Conservation (phyloP, 345 rosid genomes). For the Ceriops tagal region DNA sequence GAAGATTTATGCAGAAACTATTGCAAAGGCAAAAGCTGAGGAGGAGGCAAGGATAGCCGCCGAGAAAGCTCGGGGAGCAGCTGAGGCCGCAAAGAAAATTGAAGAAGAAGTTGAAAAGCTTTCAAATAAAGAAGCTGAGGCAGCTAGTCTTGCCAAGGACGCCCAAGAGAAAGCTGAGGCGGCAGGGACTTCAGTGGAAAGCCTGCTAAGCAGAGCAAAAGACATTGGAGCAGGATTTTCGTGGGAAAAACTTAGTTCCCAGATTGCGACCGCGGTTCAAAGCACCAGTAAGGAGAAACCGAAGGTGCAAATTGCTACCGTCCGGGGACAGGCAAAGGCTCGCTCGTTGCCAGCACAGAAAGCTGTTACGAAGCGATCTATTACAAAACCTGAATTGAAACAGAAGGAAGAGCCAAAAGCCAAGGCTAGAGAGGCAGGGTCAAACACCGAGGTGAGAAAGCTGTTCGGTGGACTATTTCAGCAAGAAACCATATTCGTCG, state of each 20-base stretch:
- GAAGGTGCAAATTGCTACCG: slow-evolving; percentile 71
- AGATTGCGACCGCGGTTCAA: slow-evolving; percentile 51
- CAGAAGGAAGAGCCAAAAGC: slow-evolving; percentile 30
- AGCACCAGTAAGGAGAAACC: slow-evolving; percentile 39
- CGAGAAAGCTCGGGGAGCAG: slow-evolving; percentile 59
- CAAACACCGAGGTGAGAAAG: slow-evolving; percentile 66
- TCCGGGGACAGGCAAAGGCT: slow-evolving; percentile 85
- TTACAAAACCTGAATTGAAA: slow-evolving; percentile 24
- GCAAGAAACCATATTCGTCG: slow-evolving; percentile 87
- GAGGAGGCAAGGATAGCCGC: slow-evolving; percentile 57
- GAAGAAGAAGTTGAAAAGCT: slow-evolving; percentile 51
- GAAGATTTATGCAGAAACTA: slow-evolving; percentile 56
- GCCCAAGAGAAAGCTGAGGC: slow-evolving; percentile 58
- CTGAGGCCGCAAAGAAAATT: slow-evolving; percentile 46
- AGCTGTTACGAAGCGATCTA: slow-evolving; percentile 48
- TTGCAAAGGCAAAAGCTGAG: slow-evolving; percentile 62
- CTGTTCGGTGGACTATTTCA: slow-evolving; percentile 80
- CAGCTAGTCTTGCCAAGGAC: slow-evolving; percentile 55
- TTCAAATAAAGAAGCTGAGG: slow-evolving; percentile 50
- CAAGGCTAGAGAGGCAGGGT: slow-evolving; percentile 33
- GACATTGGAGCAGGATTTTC: slow-evolving; percentile 60
- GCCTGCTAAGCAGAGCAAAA: slow-evolving; percentile 58
- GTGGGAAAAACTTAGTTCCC: slow-evolving; percentile 66
- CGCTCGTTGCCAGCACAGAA: slow-evolving; percentile 53
- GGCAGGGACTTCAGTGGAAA: slow-evolving; percentile 46